Evolutionary conservation across 345 rosid species (phyloP).

Genomic region (Dipteronia sinensis): DNA sequence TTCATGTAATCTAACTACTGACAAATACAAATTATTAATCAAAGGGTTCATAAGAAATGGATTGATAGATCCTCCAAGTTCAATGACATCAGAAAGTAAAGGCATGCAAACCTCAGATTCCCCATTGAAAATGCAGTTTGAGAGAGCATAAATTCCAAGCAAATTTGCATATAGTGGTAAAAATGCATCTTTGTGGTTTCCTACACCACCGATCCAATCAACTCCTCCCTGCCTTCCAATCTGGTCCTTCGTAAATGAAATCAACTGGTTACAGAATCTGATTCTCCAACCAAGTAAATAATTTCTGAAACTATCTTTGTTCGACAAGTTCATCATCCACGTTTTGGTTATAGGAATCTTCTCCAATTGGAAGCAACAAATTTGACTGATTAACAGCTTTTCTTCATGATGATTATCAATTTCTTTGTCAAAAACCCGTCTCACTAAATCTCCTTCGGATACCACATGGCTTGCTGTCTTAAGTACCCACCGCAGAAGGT

Average conservation of each 20-base stretch:
- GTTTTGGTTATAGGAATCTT: conserved; percentile 42
- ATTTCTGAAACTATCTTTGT: conserved; percentile 25
- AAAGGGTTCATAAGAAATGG: conserved; percentile 73
- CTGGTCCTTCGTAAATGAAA: conserved; percentile 53
- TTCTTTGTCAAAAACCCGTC: conserved; percentile 93
- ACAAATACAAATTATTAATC: conserved; percentile 60
- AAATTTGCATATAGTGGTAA: conserved; percentile 78
- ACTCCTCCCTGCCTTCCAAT: conserved; percentile 37
- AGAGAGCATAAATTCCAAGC: conserved; percentile 73
- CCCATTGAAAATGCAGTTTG: conserved; percentile 55
- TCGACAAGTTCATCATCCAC: conserved; percentile 22
- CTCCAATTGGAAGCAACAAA: conserved; percentile 75
- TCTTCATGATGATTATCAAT: conserved; percentile 94
- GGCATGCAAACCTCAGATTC: conserved; percentile 29
- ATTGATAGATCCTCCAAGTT: conserved; percentile 55
- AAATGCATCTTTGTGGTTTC: conserved; percentile 92
- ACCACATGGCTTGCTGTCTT: conserved; percentile 49
- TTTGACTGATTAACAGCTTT: conserved; percentile 77
- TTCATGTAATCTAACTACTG: conserved; percentile 54
- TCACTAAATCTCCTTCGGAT: conserved; percentile 64
- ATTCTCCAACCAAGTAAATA: conserved; percentile 62
- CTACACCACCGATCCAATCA: conserved; percentile 79
- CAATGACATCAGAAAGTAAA: conserved; percentile 43
- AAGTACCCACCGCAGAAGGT: conserved; percentile 62
- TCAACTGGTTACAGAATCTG: conserved; percentile 56